Base-by-base conservation (phyloP, 192 early-diverging fungal genomes). In the Podila clonocystis region DNA sequence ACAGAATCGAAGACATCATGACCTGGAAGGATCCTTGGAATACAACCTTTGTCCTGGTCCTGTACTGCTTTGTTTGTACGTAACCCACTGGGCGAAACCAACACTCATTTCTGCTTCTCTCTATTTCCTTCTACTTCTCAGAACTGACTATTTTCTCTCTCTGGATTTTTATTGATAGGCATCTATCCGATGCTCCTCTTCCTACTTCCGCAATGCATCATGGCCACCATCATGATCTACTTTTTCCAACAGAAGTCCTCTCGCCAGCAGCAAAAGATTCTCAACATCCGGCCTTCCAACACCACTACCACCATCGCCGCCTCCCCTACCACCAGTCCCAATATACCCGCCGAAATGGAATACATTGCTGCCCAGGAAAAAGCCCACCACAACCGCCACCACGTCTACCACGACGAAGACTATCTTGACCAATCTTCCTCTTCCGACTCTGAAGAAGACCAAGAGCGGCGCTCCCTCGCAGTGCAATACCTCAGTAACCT, bases 11-110 rank as follows among this genome's bases (percentile, higher is more conserved):
- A n/a, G 82, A 88, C 45, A 62, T 95, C 20, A 65, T 95, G 61
- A 87, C 84, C 15, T 95, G 93, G 94, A 88, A 92, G 67, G 91
- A 92, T 62, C 84, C 92, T 1, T 71, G 90, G 45, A 87, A 90
- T 73, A 92, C 92, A 0, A 62, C 87, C 33, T 74, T 86, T 55
- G 82, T 85, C 11, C 71, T 90, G 72, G 80, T 90, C 1, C 55
- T 84, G 29, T 90, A 85, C 61, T 84, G 85, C 66, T 77, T 88
- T 73, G 58, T 88, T 62, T 91, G 88, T 5, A 52, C 5, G 4
- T 52, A 1, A 1, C 19, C 22, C 2, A 50, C 31, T n/a, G 31
- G 20, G 49, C 8, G 20, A 50, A n/a, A n/a, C n/a, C n/a, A n/a
- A n/a, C n/a, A n/a, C n/a, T n/a, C n/a, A n/a, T n/a, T n/a, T n/a